Evolutionary conservation across 768 basidiomycete species (phyloP), one percentile per base, ranked within the genome.

Genomic region (Boletus fagicola): DNA sequence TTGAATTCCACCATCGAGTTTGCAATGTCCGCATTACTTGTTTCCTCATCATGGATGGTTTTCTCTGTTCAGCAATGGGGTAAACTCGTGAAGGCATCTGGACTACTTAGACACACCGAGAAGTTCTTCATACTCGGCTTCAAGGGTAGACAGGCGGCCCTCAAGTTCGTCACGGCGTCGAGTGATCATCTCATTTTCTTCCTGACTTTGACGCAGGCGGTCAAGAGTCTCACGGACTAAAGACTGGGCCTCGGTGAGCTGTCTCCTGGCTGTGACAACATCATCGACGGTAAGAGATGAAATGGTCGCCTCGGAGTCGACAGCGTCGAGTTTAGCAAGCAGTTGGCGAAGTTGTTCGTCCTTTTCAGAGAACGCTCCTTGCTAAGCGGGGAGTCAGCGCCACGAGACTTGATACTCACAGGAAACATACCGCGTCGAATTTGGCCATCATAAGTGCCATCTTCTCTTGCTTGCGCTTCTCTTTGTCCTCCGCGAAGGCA

Each of bases 371-470:
- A 94, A 90, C 2, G 88, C 86, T n/a, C 91, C 92, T 77, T 94
- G 90, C 91, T 92, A 63, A 26, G 51, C 16, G 12, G 22, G 40
- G 18, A 59, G 49, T 64, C 45, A 62, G 60, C 45, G 11, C 12
- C 28, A 11, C n/a, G 38, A 48, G 20, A 51, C 18, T 16, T 18
- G 3, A 39, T 33, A 47, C 16, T 56, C 53, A 50, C 45, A 53
- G 2, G 20, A 53, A 56, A 77, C 89, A 67, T 62, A 96, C 96
- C 60, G 90, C 83, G 74, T 98, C 95, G 64, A 99, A 96, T 73
- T 96, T 95, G 57, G 96, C 93, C 96, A 99, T 98, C 93, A 99
- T 97, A 63, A 94, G 79, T 10, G 93, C 94, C 91, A 99, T 92
- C 82, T 98, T 98, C 78, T 98, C 96, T 68, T 96, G 94, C 75